Evolutionary conservation across 139 green algal species (phyloP), one percentile per base, ranked within the genome.

Genomic region (Auxenochlorella protothecoides): DNA sequence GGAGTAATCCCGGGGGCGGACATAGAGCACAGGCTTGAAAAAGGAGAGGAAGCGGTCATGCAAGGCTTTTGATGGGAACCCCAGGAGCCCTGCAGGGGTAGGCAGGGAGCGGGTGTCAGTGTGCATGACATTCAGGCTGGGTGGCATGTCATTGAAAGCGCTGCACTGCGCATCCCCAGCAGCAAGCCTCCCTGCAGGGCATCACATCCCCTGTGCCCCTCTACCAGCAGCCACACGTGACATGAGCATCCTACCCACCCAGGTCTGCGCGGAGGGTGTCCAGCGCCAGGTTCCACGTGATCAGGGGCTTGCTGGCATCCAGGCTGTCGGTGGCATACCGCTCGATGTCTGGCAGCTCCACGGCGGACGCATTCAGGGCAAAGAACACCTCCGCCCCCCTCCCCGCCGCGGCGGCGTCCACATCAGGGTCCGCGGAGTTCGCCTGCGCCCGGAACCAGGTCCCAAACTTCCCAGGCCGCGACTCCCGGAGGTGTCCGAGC

Each of bases 211-310:
- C 27, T 44, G 27, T 44, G 27, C 27, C 27, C 27, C 27, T 44
- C 27, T 44, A 44, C 27, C 27, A 44, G 1, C 27, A 44, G 27
- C 27, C 27, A 44, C 27, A 44, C 27, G 27, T 44, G 27, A 44
- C 0, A 44, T 1, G 12, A 10, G 27, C 70, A 63, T 5, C 16
- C 7, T 11, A 59, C 79, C 44, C 71, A 85, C 81, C 92, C 66
- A 97, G 79, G 73, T 97, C 92, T 13, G 87, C 85, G 10, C 92
- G 72, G 55, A 99, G 81, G 6, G 92, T 96, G 78, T 99, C 94
- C 16, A 99, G 83, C 87, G 98, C 93, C 71, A 96, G 75, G 85
- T 98, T 98, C 88, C 92, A 97, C 4, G 95, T 70, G 52, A 96
- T 73, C 16, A 94, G 53, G 14, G 85, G 74, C 72, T 44, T 44